phyloP scores from a whole-genome alignment of 768 basidiomycete genomes.

The Pluteus cervinus region DNA sequence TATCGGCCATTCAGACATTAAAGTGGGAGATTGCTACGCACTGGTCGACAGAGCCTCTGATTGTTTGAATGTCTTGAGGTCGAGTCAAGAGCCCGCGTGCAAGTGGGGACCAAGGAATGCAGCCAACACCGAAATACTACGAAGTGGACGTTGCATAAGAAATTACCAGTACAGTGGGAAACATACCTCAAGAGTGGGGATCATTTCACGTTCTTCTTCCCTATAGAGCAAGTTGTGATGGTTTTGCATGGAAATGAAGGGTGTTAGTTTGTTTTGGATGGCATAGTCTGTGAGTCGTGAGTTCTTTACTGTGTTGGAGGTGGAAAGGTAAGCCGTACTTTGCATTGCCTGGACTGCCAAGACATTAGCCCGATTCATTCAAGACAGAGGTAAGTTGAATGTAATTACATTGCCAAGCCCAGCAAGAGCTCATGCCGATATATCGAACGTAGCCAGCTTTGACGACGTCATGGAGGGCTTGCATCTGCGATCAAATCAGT shows the following conservation, averaged over 20 bases:
- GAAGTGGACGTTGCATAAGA: conserved; percentile 1
- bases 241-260: conserved; percentile 70
- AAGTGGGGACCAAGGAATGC: conserved; percentile 57
- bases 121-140: conserved; percentile 47
- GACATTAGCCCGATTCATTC: background rate
- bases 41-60: conserved; percentile 32
- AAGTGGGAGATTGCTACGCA: conserved; percentile 6
- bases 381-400: background rate
- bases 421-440: conserved; percentile 53
- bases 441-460: conserved; percentile 58
- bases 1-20: background rate
- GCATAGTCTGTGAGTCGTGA: conserved; percentile 42
- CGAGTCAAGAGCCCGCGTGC: conserved; percentile 45
- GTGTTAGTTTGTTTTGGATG: conserved; percentile 47
- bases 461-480: conserved; percentile 65
- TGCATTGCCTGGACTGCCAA: conserved; percentile 48
- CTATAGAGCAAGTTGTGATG: conserved; percentile 56
- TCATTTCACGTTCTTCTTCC: conserved; percentile 63
- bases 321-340: conserved; percentile 23
- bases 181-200: conserved; percentile 47
- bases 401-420: conserved; percentile 46
- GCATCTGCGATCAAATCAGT: conserved; percentile 37
- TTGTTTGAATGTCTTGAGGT: conserved; percentile 30
- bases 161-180: background rate
- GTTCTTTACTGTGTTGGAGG: background rate